Evolutionary conservation across 331 rosid species (phyloP).

Genomic region (Saraca asoca): DNA sequence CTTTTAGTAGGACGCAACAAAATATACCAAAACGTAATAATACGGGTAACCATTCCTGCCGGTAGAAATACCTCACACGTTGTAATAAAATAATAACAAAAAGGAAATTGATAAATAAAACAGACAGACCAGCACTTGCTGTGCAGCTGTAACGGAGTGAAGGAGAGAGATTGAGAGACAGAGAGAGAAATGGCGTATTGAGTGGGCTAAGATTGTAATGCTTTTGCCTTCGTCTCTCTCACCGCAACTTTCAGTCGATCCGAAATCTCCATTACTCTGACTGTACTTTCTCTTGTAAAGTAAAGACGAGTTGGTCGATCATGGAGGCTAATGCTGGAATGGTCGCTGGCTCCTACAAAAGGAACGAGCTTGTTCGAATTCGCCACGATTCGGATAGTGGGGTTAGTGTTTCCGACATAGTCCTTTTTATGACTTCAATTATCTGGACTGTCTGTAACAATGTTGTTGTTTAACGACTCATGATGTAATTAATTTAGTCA

Average conservation of each 20-base stretch:
- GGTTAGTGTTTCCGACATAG: slow-evolving; percentile 42
- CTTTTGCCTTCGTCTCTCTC: neutral
- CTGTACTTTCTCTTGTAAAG: slow-evolving; percentile 15
- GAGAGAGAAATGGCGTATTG: slow-evolving; percentile 51
- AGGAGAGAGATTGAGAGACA: slow-evolving; percentile 28
- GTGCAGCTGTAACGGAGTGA: slow-evolving; percentile 43
- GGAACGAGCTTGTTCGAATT: slow-evolving; percentile 79
- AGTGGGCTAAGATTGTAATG: slow-evolving; percentile 46
- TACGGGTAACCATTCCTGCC: slow-evolving; percentile 27
- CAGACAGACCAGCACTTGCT: slow-evolving; percentile 19
- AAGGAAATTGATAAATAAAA: slow-evolving; percentile 21
- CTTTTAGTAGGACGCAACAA: no score
- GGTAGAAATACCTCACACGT: slow-evolving; percentile 20
- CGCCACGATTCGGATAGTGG: slow-evolving; percentile 76
- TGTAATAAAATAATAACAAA: neutral
- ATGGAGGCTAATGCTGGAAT: slow-evolving; percentile 77
- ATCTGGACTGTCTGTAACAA: neutral
- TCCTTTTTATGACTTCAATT: neutral
- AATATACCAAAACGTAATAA: no score
- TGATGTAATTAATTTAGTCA: slow-evolving; percentile 3
- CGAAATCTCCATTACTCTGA: slow-evolving; percentile 15
- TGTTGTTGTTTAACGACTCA: neutral
- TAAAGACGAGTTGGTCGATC: slow-evolving; percentile 12
- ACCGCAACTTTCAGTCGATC: neutral
- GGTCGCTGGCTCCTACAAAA: slow-evolving; percentile 77